Evolutionary conservation across 2,329 filamentous ascomycete species (phyloP), one percentile per base, ranked within the genome.

Genomic region (Metarhizium anisopliae): DNA sequence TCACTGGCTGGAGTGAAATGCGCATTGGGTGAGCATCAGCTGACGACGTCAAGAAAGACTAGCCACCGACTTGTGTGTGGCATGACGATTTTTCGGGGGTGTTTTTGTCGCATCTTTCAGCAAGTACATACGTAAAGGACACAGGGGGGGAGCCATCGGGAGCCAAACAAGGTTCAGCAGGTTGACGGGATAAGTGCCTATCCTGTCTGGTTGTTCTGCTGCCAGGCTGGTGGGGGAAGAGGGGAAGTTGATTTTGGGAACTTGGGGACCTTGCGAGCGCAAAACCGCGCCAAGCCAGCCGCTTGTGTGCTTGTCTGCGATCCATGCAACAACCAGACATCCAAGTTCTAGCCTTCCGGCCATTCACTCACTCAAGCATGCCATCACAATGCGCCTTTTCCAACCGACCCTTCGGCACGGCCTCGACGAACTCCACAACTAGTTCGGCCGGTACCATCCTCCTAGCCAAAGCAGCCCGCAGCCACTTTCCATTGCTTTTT

Each of bases 201-300:
- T 36, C 13, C 35, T 13, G 13, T 10, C 35, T 36, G 35, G 35
- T 40, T n/a, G 38, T 5, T 40, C 10, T 40, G 5, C 38, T 35
- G 32, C 10, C 32, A 7, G 7, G 32, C 32, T 35, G 32, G 32
- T 35, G 32, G 32, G 32, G 32, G 32, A 11, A 35, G 40, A 16
- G 40, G 8, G 36, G 20, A 45, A 25, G n/a, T 11, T 30, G 45
- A 30, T 11, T 47, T 25, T 25, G 18, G 18, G 14, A 47, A 35
- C 13, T 49, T 10, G 25, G 45, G 14, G 38, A 51, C 35, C 30
- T 38, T 56, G 55, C 51, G 56, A 60, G 58, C 56, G 54, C 53
- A 60, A 53, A 51, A 57, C 51, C 25, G 55, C 57, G 57, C 57
- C 57, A 47, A 20, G 55, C 32, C 36, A 49, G 40, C 54, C 47